These are phyloP conservation scores for Puccinia hordei DNA, from an alignment of 1,284 basidiomycete genomes.

Conservation along the genomic window DNA sequence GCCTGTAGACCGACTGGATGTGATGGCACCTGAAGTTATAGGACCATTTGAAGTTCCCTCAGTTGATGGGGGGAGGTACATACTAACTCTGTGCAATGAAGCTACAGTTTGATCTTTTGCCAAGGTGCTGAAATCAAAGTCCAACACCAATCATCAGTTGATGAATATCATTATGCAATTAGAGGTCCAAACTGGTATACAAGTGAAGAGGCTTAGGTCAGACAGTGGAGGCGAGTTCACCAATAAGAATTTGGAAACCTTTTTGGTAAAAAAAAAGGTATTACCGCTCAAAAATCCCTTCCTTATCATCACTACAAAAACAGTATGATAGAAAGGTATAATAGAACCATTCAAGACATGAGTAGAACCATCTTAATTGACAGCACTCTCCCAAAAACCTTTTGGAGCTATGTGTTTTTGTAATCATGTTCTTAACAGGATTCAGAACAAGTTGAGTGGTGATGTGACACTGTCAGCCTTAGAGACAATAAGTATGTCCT, in stretches of 20 bases:
- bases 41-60: not conserved
- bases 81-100: not conserved
- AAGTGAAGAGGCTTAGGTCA: not conserved
- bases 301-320: constrained; percentile 33
- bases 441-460: not conserved
- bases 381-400: not conserved
- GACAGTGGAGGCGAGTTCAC: constrained; percentile 8
- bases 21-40: not conserved
- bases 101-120: not conserved
- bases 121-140: not conserved
- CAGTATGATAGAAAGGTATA: constrained; percentile 4
- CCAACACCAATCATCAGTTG: not conserved
- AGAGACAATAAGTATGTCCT: no score
- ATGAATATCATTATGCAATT: not conserved
- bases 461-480: no score
- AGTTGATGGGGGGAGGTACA: not conserved
- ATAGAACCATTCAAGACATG: not conserved
- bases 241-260: not conserved
- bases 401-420: not conserved
- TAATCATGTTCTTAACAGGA: not conserved
- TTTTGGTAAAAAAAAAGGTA: not conserved
- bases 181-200: not conserved
- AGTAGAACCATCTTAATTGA: not conserved
- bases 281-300: not conserved
- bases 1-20: not conserved